Evolutionary conservation across 2,329 filamentous ascomycete species (phyloP).

Genomic region (Lasiodiplodia gonubiensis): DNA sequence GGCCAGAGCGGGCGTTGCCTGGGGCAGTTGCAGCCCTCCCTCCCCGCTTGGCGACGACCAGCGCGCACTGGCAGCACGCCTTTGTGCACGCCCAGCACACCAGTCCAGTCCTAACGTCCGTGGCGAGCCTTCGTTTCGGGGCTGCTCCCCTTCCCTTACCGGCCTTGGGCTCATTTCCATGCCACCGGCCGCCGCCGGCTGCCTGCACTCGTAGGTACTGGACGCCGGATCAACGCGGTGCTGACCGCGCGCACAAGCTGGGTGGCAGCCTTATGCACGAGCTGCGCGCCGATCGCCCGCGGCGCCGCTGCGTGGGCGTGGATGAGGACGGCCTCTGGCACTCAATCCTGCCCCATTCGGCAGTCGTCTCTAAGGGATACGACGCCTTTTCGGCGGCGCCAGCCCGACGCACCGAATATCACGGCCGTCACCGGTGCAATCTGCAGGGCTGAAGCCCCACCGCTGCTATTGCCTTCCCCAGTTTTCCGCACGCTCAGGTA

Average conservation of each 20-base stretch:
- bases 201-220: constrained; percentile 1
- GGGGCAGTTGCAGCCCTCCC: constrained; percentile 15
- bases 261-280: constrained; percentile 23
- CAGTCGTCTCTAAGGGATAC: constrained; percentile 9
- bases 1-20: constrained; percentile 16
- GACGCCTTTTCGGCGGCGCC: not conserved
- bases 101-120: not conserved
- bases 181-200: constrained; percentile 10
- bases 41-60: constrained; percentile 14
- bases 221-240: constrained; percentile 22
- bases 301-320: constrained; percentile 6
- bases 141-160: constrained; percentile 11
- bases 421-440: constrained; percentile 25
- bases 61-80: constrained; percentile 9
- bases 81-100: constrained; percentile 22
- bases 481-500: constrained; percentile 28
- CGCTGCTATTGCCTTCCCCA: constrained; percentile 28
- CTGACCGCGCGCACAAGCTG: constrained; percentile 22
- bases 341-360: constrained; percentile 16
- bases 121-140: constrained; percentile 23
- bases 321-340: constrained; percentile 12
- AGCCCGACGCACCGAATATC: constrained; percentile 3
- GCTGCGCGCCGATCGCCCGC: constrained; percentile 21
- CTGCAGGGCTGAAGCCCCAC: constrained; percentile 28
- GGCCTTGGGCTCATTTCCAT: constrained; percentile 16